Evolutionary conservation across 1,284 basidiomycete species (phyloP).

Genomic region (Moniliophthora roreri): DNA sequence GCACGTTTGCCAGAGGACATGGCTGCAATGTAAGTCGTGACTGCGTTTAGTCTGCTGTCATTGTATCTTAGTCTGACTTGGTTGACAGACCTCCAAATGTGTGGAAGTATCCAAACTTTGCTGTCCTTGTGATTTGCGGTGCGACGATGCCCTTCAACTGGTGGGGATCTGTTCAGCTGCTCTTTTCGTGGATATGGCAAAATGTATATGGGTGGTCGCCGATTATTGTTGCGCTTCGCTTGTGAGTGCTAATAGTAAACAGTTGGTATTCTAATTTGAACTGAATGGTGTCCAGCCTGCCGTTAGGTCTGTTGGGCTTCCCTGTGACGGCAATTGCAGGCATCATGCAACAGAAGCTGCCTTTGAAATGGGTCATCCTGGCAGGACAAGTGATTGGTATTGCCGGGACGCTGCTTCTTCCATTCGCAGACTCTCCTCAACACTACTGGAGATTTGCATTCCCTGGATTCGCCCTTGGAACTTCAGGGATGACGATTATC

Average conservation of each 20-base stretch:
- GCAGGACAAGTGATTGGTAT: constrained; percentile 36
- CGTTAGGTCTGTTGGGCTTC: constrained; percentile 35
- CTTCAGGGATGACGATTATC: constrained; percentile 33
- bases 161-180: constrained; percentile 40
- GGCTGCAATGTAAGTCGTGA: constrained; percentile 37
- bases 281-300: constrained; percentile 30
- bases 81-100: constrained; percentile 33
- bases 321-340: constrained; percentile 39
- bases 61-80: neutral
- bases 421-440: constrained; percentile 35
- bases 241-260: constrained; percentile 26
- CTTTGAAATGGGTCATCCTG: constrained; percentile 46
- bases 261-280: neutral
- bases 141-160: constrained; percentile 42
- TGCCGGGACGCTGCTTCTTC: constrained; percentile 41
- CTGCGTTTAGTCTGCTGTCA: neutral
- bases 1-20: constrained; percentile 34
- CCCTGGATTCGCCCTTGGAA: constrained; percentile 49
- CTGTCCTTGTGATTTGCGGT: constrained; percentile 32
- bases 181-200: constrained; percentile 40
- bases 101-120: constrained; percentile 44
- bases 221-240: constrained; percentile 37
- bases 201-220: constrained; percentile 36
- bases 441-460: constrained; percentile 49
- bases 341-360: constrained; percentile 33